Base-by-base conservation (phyloP, 306 rosid species). In the Pterocarpus macrocarpus region DNA sequence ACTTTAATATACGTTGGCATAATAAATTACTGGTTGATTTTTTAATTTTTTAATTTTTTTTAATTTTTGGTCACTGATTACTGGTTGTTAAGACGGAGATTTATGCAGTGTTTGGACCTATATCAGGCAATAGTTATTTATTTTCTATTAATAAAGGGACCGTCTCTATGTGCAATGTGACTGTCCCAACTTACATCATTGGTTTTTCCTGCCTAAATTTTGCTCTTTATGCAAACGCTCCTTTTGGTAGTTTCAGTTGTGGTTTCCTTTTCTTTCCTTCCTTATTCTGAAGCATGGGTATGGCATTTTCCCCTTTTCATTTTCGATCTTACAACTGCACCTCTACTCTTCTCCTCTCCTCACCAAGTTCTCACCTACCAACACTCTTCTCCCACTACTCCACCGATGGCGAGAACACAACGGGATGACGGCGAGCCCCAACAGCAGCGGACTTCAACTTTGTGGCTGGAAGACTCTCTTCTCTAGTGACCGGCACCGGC, bases 1-100 rank as follows among this genome's bases (percentile, higher is more conserved):
- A 55, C 63, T 62, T 52, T 50, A 28, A 9, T n/a, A 66, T 57
- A 49, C 44, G 66, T 73, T 76, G 47, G 79, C 69, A 55, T 55
- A 50, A 55, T 55, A 16, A 55, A 50, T 34, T 75, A 66, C 28
- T 22, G 28, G 28, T 22, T 22, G 28, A 22, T 22, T 1, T 22
- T 22, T 22, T 22, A 22, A 22, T 22, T 22, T 22, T 22, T 22
- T 22, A 0, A 0, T 22, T 22, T 22, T 22, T 22, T 22, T 1
- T 0, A 22, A 22, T 22, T 22, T 22, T 22, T 22, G 28, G 28
- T 22, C 28, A 22, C 28, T 22, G 71, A 44, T 56, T 35, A 8
- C 43, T 76, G 64, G n/a, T 57, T 64, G 35, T n/a, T 72, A 56
- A 71, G 62, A 71, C 16, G 28, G 5, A 50, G 63, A 50, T 39